Conservation (phyloP, 306 rosid species). For the Vicia villosa region DNA sequence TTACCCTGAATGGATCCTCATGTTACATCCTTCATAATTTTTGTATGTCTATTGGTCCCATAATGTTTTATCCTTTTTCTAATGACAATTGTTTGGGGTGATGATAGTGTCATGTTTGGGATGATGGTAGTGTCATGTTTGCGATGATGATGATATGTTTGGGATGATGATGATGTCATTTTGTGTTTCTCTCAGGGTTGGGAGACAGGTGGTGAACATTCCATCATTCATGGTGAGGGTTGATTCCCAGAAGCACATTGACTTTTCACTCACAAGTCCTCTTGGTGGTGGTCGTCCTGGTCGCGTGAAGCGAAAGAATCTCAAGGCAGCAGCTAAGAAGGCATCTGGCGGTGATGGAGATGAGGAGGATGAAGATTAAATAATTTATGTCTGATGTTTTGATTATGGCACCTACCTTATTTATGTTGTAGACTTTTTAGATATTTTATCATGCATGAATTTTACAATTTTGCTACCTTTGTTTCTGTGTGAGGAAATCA, state of each 20-base stretch:
- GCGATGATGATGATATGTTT: too few species aligned
- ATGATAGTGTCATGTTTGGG: too few species aligned
- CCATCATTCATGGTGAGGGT: slow-evolving; percentile 72
- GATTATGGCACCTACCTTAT: background rate
- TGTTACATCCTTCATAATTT: too few species aligned
- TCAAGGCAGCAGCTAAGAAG: slow-evolving; percentile 66
- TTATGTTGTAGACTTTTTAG: slow-evolving; percentile 23
- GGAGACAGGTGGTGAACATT: slow-evolving; percentile 75
- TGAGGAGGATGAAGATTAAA: slow-evolving; percentile 72
- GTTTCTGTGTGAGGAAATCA: background rate
- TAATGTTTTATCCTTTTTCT: background rate
- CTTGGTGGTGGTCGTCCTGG: slow-evolving; percentile 76
- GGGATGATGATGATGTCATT: background rate
- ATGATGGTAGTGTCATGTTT: too few species aligned
- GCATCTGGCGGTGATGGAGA: slow-evolving; percentile 75
- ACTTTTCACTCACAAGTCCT: slow-evolving; percentile 68
- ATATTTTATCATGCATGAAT: slow-evolving; percentile 11
- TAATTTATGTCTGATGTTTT: background rate
- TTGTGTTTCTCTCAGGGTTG: slow-evolving; percentile 53
- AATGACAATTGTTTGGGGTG: too few species aligned
- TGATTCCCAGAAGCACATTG: slow-evolving; percentile 79
- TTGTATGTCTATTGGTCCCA: background rate
- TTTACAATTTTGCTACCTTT: background rate
- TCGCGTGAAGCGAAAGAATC: slow-evolving; percentile 69
- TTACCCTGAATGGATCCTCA: too few species aligned